A percentile compares a stretch with the other conserved stretches of the same genome.
Evolutionary conservation across 805 yeast genomes (phyloP).

Genomic region (Saturnispora serradocipensis): DNA sequence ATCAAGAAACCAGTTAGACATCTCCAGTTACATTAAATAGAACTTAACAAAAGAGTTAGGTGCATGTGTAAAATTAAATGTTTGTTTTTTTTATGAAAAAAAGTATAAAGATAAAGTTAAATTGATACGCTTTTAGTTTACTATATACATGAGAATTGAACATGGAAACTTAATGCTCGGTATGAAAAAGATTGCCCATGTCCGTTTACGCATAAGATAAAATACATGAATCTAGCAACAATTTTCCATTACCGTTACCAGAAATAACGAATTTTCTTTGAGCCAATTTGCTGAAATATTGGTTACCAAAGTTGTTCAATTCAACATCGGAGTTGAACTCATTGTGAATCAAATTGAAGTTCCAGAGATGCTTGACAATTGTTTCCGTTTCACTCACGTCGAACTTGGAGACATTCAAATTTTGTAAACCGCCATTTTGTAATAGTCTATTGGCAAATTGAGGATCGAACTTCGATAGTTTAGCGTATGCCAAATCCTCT

Average conservation of each 20-base stretch:
- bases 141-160: background rate
- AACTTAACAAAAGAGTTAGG: background rate
- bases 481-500: constrained; percentile 67
- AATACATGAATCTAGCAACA: constrained; percentile 35
- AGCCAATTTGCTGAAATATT: constrained; percentile 28
- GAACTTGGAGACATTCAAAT: constrained; percentile 35
- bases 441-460: constrained; percentile 40
- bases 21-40: background rate
- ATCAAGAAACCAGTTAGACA: constrained; percentile 3
- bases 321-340: constrained; percentile 27
- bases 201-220: constrained; percentile 23
- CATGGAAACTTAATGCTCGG: background rate
- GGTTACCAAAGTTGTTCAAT: constrained; percentile 11
- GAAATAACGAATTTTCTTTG: constrained; percentile 44
- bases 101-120: background rate
- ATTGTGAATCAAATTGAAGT: constrained; percentile 31
- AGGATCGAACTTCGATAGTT: constrained; percentile 41
- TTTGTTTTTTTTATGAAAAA: background rate
- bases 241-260: constrained; percentile 61
- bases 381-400: constrained; percentile 35
- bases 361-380: constrained; percentile 32
- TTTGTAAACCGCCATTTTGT: constrained; percentile 20
- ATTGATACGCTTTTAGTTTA: background rate
- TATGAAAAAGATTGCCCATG: background rate
- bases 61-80: background rate